Percentiles rank a stretch among this genome's conserved stretches.
phyloP scores from a whole-genome alignment of 306 rosid genomes.

The Rosa multiflora region DNA sequence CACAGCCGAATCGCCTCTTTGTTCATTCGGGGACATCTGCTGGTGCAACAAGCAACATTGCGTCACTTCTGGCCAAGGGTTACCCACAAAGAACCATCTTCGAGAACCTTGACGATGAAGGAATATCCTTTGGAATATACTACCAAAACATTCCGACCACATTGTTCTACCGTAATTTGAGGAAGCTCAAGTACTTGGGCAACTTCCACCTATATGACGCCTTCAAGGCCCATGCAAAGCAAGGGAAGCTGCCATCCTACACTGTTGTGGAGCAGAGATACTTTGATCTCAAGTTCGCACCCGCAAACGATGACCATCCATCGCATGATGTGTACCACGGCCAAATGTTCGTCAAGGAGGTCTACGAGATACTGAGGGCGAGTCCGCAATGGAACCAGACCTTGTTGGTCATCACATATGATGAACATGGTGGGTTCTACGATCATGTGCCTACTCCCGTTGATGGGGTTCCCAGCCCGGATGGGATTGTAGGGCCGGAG shows the following conservation, averaged over 20 bases:
- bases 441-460: slow-evolving; percentile 84
- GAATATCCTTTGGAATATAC: slow-evolving; percentile 74
- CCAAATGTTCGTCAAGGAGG: slow-evolving; percentile 83
- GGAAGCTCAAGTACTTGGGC: slow-evolving; percentile 53
- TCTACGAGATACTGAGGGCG: slow-evolving; percentile 75
- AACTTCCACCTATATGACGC: slow-evolving; percentile 54
- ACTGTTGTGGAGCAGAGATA: slow-evolving; percentile 86
- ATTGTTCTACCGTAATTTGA: slow-evolving; percentile 59
- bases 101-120: slow-evolving; percentile 52
- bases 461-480: slow-evolving; percentile 70
- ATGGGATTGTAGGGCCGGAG: slow-evolving; percentile 69
- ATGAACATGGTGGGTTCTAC: slow-evolving; percentile 87
- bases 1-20: slow-evolving; percentile 81
- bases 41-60: slow-evolving; percentile 77
- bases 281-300: slow-evolving; percentile 41
- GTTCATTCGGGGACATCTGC: slow-evolving; percentile 82
- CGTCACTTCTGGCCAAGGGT: slow-evolving; percentile 49
- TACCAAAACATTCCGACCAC: slow-evolving; percentile 74
- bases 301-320: slow-evolving; percentile 90
- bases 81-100: slow-evolving; percentile 79
- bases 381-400: slow-evolving; percentile 91
- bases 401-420: slow-evolving; percentile 68
- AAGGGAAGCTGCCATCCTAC: slow-evolving; percentile 61
- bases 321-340: slow-evolving; percentile 88
- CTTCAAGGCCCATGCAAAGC: slow-evolving; percentile 53